phyloP scores from a whole-genome alignment of 257 asterid species.

The Plantago elongata region DNA sequence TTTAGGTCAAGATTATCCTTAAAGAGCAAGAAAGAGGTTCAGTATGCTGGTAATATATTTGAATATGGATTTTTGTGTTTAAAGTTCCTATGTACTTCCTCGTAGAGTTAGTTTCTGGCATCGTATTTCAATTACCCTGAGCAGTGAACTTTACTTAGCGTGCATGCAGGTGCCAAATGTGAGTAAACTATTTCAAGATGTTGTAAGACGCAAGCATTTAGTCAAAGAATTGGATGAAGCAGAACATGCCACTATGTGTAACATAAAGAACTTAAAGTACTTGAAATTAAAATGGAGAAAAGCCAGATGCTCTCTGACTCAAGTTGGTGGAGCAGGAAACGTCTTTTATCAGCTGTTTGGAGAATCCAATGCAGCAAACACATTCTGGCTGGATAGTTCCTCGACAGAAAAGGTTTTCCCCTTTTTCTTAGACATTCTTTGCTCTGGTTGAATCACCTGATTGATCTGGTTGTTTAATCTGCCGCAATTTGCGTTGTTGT shows the following conservation, averaged over 20 bases:
- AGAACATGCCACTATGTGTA: slow-evolving; percentile 28
- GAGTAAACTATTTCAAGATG: slow-evolving; percentile 49
- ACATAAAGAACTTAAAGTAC: slow-evolving; percentile 29
- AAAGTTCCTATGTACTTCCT: background rate
- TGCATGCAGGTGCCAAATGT: slow-evolving; percentile 79
- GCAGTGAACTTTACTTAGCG: slow-evolving; percentile 85
- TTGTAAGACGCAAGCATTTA: slow-evolving; percentile 34
- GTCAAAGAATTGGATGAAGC: slow-evolving; percentile 40
- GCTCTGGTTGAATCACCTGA: too few species aligned
- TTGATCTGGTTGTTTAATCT: background rate
- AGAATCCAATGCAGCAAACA: slow-evolving; percentile 47
- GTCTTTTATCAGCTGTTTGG: slow-evolving; percentile 69
- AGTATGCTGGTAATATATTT: slow-evolving; percentile 56
- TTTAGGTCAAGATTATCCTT: slow-evolving; percentile 50
- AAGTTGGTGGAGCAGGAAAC: slow-evolving; percentile 78
- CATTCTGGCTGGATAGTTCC: slow-evolving; percentile 98
- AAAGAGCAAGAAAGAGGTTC: slow-evolving; percentile 35
- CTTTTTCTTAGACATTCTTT: slow-evolving; percentile 3
- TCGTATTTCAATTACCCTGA: slow-evolving; percentile 51
- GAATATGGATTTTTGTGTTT: slow-evolving; percentile 8
- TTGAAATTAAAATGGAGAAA: slow-evolving; percentile 85
- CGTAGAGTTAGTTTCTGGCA: background rate
- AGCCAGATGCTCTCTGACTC: slow-evolving; percentile 45
- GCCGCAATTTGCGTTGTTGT: background rate
- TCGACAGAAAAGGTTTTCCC: slow-evolving; percentile 76